phyloP scores from a whole-genome alignment of 306 rosid genomes.

The Clitoria ternatea region DNA sequence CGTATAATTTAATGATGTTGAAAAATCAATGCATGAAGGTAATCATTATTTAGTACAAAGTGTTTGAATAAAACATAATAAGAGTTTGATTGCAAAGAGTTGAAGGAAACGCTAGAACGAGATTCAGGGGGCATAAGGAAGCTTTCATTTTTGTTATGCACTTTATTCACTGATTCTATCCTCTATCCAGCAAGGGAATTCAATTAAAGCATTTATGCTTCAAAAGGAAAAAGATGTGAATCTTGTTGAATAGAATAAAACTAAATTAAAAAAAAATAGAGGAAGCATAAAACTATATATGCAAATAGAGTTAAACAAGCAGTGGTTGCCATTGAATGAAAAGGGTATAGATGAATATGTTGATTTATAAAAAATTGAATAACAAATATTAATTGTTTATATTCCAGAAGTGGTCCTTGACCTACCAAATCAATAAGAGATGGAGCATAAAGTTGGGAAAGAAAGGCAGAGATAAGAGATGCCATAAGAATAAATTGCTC shows the following conservation, averaged over 20 bases:
- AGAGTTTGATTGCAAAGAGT: too few relatives aligned
- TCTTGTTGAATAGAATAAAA: not conserved
- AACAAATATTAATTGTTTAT: constrained; percentile 14
- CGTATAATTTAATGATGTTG: too few relatives aligned
- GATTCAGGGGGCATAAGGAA: too few relatives aligned
- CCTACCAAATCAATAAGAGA: constrained; percentile 25
- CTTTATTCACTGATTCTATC: not conserved
- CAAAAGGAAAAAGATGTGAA: constrained; percentile 21
- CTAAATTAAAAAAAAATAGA: not conserved
- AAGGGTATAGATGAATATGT: not conserved
- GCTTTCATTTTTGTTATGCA: constrained; percentile 12
- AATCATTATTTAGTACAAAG: too few relatives aligned
- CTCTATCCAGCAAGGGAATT: not conserved
- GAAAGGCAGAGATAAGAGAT: constrained; percentile 62
- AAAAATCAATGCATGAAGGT: too few relatives aligned
- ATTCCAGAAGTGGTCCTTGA: constrained; percentile 26
- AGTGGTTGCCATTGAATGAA: constrained; percentile 25
- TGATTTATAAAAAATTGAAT: too few relatives aligned
- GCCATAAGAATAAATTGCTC: constrained; percentile 48
- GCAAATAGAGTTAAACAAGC: constrained; percentile 1
- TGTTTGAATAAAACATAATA: too few relatives aligned
- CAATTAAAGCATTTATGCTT: constrained; percentile 22
- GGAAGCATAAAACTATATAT: not conserved
- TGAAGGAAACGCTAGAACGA: too few relatives aligned
- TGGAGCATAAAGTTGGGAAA: constrained; percentile 43